Evolutionary conservation across 805 yeast genomes (phyloP), one percentile per base, ranked within the genome.

Genomic region (Hanseniaspora singularis): DNA sequence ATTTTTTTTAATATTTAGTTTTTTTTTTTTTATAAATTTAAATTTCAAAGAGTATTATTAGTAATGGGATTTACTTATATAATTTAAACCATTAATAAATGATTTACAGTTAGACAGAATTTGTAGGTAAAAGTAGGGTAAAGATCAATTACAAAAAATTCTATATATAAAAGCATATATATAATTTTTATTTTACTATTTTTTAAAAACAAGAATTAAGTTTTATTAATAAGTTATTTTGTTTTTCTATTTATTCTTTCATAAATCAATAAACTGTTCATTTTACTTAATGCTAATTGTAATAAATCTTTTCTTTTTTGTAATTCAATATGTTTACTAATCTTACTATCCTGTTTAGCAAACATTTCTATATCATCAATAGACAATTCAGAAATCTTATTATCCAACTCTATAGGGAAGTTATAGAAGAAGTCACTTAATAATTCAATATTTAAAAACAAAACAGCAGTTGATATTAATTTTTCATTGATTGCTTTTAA

Each of bases 381-480:
- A 8, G 76, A 68, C 57, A 92, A 66, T 34, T 71, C 70, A 51
- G 70, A 68, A 48, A 92, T 72, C 53, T 77, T 77, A 43, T 70
- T 69, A 61, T 92, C 99, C 51, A 92, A 70, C 62, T 87, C 96
- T 50, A 97, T 73, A 2, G 99, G 97, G 64, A 92, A 89, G 55
- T 87, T 86, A 63, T 94, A 92, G 60, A 89, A 94, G 59, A 92
- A 92, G 63, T 94, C 98, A 54, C 94, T 82, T 52, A 92, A 68
- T 48, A 92, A 68, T 63, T 92, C 99, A 48, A 94, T 97, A 59
- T 92, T 92, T 59, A 92, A 66, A 57, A 92, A 92, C 51, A 92
- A 64, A 3, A 92, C 92, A 0, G 98, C 92, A 0, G 98, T 92
- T 11, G 89, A 81, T 0, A 96, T 85, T 20, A 92, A 67, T 62